Evolutionary conservation across 768 basidiomycete genomes (phyloP).

Genomic region (Russula olivacea): DNA sequence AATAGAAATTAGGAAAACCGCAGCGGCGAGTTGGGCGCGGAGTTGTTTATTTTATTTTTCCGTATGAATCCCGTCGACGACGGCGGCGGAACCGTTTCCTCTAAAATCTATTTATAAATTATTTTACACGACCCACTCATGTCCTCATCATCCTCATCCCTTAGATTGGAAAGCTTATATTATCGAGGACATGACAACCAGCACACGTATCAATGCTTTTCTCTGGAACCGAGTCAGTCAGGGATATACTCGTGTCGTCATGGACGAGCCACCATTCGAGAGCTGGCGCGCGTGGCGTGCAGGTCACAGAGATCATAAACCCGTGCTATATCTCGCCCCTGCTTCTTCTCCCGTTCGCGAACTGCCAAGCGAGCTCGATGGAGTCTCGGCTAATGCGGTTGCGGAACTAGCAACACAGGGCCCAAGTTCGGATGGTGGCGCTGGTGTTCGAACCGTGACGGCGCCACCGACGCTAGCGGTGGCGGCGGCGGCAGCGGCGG

Average conservation of each 20-base stretch:
- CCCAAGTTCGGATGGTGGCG: no score
- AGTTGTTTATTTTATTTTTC: not conserved
- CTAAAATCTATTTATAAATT: not conserved
- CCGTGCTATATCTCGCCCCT: not conserved
- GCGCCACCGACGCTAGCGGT: not conserved
- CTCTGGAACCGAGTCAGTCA: slow-evolving; percentile 20
- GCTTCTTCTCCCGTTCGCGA: not conserved
- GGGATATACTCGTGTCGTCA: slow-evolving; percentile 7
- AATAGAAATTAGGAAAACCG: not conserved
- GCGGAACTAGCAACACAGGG: not conserved
- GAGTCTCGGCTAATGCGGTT: not conserved
- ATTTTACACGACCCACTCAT: not conserved
- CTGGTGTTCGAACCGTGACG: not conserved
- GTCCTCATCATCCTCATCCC: no score
- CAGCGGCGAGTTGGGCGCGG: not conserved
- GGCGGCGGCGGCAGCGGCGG: not conserved
- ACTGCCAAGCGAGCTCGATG: not conserved
- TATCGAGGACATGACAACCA: not conserved
- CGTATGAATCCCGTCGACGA: not conserved
- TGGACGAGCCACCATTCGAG: slow-evolving; percentile 3
- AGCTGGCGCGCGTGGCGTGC: slow-evolving; percentile 18
- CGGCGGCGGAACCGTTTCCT: not conserved
- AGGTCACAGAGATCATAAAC: not conserved
- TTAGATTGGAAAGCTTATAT: slow-evolving; percentile 14
- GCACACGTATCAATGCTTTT: slow-evolving; percentile 8